Conservation (phyloP, 208 protist species). For the Vickermania spadyakhi region DNA sequence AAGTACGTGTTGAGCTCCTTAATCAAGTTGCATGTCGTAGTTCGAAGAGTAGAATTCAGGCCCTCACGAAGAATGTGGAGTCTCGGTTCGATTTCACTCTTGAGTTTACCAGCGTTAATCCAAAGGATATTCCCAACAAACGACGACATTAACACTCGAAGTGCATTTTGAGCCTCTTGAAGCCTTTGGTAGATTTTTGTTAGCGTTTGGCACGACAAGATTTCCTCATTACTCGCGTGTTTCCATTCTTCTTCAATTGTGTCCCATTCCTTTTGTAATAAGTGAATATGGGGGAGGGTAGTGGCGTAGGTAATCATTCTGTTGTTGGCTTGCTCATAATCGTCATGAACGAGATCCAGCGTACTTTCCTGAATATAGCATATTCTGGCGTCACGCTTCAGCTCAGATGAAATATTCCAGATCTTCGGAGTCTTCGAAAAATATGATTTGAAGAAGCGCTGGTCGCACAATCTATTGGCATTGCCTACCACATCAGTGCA, state of each 20-base stretch:
- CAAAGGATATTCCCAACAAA: conserved; percentile 83
- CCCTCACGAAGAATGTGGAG: conserved; percentile 66
- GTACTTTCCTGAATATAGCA: conserved; percentile 42
- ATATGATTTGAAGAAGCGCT: conserved; percentile 67
- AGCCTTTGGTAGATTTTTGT: conserved; percentile 68
- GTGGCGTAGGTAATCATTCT: conserved; percentile 71
- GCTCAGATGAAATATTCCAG: conserved; percentile 61
- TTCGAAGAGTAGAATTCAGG: conserved; percentile 67
- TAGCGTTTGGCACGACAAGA: conserved; percentile 41
- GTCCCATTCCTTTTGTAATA: conserved; percentile 75
- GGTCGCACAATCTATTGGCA: conserved; percentile 54
- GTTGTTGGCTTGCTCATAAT: conserved; percentile 76
- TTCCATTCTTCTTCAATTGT: conserved; percentile 69
- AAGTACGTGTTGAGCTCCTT: conserved; percentile 75
- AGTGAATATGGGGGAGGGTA: conserved; percentile 79
- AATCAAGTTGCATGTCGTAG: conserved; percentile 45
- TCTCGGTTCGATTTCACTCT: conserved; percentile 82
- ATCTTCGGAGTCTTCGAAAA: conserved; percentile 69
- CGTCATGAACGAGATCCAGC: conserved; percentile 50
- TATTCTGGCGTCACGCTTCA: conserved; percentile 61
- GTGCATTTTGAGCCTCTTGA: conserved; percentile 70
- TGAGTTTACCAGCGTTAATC: conserved; percentile 86
- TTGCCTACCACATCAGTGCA: conserved; percentile 54
- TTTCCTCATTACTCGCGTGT: conserved; percentile 40
- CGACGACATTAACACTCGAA: conserved; percentile 81